phyloP scores from a whole-genome alignment of 2,329 filamentous ascomycete genomes.

The Microcyclospora tardicrescens region DNA sequence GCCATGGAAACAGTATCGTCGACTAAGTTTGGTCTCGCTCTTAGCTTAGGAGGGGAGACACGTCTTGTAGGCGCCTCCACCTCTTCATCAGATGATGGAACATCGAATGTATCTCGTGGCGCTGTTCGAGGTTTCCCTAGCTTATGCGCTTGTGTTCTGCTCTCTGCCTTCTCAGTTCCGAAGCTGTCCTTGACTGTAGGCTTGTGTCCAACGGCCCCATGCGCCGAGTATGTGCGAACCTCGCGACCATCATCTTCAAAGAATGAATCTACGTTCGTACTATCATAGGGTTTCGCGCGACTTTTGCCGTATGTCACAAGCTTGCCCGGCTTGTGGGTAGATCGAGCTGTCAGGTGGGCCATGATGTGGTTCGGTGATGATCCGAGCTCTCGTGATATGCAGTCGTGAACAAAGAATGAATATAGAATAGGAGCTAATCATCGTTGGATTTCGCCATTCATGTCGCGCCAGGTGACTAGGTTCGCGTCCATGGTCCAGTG shows the following conservation, averaged over 20 bases:
- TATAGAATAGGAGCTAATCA: too few relatives aligned
- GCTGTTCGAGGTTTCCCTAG: conserved; percentile 5
- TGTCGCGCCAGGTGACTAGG: too few relatives aligned
- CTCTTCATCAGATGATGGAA: conserved; percentile 28
- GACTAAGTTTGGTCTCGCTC: conserved; percentile 7
- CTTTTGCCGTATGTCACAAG: conserved; percentile 7
- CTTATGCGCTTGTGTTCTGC: conserved; percentile 1
- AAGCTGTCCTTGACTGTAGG: conserved; percentile 2
- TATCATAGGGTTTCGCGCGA: conserved; percentile 3
- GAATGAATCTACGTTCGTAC: conserved; percentile 2
- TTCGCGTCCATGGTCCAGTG: too few relatives aligned
- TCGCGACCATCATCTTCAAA: conserved; percentile 6
- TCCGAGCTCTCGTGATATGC: not conserved
- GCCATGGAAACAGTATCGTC: conserved; percentile 3
- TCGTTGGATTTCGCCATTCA: too few relatives aligned
- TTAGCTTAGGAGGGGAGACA: conserved; percentile 6
- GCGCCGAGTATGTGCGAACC: not conserved
- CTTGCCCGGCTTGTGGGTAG: conserved; percentile 5
- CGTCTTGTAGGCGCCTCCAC: conserved; percentile 7
- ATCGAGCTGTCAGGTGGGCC: not conserved
- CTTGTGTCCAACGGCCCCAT: not conserved
- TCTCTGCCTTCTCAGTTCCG: conserved; percentile 1
- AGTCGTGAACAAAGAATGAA: too few relatives aligned
- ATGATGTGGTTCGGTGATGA: not conserved
- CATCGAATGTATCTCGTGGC: conserved; percentile 28